Evolutionary conservation across 306 rosid species (phyloP), one percentile per base, ranked within the genome.

Genomic region (Ammopiptanthus mongolicus): DNA sequence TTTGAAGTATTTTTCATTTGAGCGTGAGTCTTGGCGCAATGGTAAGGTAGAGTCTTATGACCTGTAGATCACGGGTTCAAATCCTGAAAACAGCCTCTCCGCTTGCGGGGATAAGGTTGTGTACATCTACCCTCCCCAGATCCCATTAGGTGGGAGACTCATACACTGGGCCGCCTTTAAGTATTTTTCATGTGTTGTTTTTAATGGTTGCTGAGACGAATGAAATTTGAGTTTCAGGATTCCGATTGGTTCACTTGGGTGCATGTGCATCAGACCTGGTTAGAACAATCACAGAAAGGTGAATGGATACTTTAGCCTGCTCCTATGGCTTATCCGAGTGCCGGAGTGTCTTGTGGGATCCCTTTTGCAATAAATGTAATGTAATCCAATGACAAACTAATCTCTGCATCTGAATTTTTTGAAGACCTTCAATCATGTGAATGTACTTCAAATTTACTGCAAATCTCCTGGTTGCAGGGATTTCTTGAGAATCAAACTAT

Each of bases 181-280:
- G 34, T 80, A 41, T 31, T 71, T 58, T 65, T 58, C 56, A 15
- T 15, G 29, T 37, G 52, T 6, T 13, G 15, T 63, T 33, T 62
- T 37, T 42, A 3, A 6, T 47, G 67, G 69, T 73, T 31, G 12
- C 78, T 84, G 64, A 83, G 63, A 80, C 11, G 81, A 80, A 29
- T 80, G 78, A 47, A 73, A 53, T 60, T 51, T 61, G 78, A 34
- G 5, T 82, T 79, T 84, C 89, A 91, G 98, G 96, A 81, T 68
- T 47, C 88, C 8, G 74, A 77, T 39, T 87, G 84, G 75, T 84
- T 69, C 70, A 85, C 65, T 10, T 89, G 84, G 91, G 23, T 86
- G 61, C 96, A 88, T 59, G 78, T 80, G 64, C 98, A 93, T 48
- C 87, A 89, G 80, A 89, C 96, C 2, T 78, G 85, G 86, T 22